These are phyloP conservation scores for Mortierella sp. DNA, from an alignment of 371 early-diverging fungal species.

Conservation along the genomic window DNA sequence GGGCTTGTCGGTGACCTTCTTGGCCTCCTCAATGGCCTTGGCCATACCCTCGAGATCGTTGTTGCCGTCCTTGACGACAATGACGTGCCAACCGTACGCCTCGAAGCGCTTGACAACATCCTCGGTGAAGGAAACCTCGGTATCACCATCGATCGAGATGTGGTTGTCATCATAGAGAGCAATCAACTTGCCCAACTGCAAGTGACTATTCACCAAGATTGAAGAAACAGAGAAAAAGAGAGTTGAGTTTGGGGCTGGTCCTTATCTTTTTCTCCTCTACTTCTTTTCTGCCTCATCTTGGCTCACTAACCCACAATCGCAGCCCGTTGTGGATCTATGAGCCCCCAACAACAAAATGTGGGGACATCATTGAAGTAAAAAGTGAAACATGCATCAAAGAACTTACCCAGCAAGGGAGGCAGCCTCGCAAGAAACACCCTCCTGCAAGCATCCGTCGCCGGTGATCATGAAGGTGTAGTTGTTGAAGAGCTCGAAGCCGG, in stretches of 20 bases:
- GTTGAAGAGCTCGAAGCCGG: conserved; percentile 86
- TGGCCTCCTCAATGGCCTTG: conserved; percentile 84
- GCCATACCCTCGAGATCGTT: conserved; percentile 80
- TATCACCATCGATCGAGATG: conserved; percentile 97
- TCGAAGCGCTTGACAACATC: conserved; percentile 93
- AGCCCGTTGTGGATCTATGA: conserved; percentile 1
- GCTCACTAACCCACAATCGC: conserved; percentile 2
- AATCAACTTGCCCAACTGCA: conserved; percentile 96
- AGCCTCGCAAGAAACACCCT: conserved; percentile 98
- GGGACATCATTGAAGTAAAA: background rate
- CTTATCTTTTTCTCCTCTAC: background rate
- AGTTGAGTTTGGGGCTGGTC: conserved; percentile 3
- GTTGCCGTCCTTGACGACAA: conserved; percentile 89
- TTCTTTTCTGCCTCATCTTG: background rate
- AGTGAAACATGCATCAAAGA: background rate
- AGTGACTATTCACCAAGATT: conserved; percentile 74
- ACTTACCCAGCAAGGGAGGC: conserved; percentile 95
- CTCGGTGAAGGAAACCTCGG: conserved; percentile 94
- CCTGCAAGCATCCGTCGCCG: conserved; percentile 99
- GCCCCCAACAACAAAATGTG: conserved; percentile 11
- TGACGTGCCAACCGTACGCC: conserved; percentile 96
- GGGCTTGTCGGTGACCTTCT: conserved; percentile 89
- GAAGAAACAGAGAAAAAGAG: background rate
- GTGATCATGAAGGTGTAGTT: conserved; percentile 92
- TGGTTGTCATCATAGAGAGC: conserved; percentile 98